Evolutionary conservation across 2,329 filamentous ascomycete genomes (phyloP), one percentile per base, ranked within the genome.

Genomic region (Aspergillus neoniger): DNA sequence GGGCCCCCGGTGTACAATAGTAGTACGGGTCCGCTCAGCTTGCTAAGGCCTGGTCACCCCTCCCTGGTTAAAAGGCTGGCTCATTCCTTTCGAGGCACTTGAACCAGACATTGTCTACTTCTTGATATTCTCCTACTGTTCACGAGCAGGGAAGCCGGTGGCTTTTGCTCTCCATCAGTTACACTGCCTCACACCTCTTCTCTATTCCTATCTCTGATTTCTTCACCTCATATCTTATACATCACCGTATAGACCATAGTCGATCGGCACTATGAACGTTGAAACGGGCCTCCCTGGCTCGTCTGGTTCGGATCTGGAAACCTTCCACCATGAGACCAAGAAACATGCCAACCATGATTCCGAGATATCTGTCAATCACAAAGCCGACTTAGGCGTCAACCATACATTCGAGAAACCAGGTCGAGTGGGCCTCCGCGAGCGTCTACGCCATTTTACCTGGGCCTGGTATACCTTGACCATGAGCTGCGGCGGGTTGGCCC

Each of bases 391-490:
- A 12, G 28, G 15, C 7, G 15, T 50, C 47, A 30, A 30, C 47
- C 47, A 50, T 28, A 15, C n/a, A n/a, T 28, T 30, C 8, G 47
- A 50, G 25, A 50, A 50, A n/a, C n/a, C 47, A 12, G 25, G 23
- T 28, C 47, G 6, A 17, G 10, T 50, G 14, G 25, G 47, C 1
- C 60, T 73, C 43, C 62, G 63, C 3, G 65, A 73, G 38, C 66
- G 73, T 0, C 59, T 75, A 9, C 68, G 67, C 49, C 85, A 88
- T 74, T 87, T 88, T 70, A 88, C 86, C 0, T 88, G 86, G 88
- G 86, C 86, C 17, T 91, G 89, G 88, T 93, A 88, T 74, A 89
- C 88, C 1, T 79, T 86, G 32, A 88, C 88, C 2, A 92, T 92
- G 89, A 89, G 87, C 51, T 91, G 88, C 0, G 90, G 90, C 36